Base-by-base conservation (phyloP, 352 stramenopile genomes). In the Globisporangium canariense region DNA sequence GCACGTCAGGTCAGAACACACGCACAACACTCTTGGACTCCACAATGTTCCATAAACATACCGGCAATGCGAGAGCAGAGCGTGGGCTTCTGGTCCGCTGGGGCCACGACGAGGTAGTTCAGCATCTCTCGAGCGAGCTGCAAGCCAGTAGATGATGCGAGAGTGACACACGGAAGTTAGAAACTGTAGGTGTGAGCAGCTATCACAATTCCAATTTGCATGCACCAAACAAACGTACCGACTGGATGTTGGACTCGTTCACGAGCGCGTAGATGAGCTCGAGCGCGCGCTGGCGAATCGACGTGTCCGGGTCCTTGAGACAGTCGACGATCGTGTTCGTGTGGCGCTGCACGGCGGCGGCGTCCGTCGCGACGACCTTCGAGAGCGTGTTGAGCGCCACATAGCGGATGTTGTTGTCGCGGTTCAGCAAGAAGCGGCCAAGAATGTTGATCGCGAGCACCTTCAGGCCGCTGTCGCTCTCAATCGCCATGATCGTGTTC, bases 321-420 rank as follows among this genome's bases (percentile, higher is more conserved):
- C 93, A 98, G 65, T 97, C 92, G 25, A 98, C 89, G 53, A 98
- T 99, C 55, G 91, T 99, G 70, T 93, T 95, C 30, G 97, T 96
- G 86, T 99, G 97, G 57, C 97, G 93, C 75, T 99, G 96, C 53
- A 99, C 91, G 10, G 97, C 97, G 10, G 89, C 79, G n/a, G 91
- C 77, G 69, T 98, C 91, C 46, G 96, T 91, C 2, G 83, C 77
- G 41, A 96, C 83, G 22, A 96, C 92, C 71, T 96, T 96, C 41
- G 88, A 94, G 1, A 99, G 81, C 32, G 97, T 99, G 67, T 99
- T 99, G 22, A 99, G 83, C 34, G 97, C 98, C 38, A 99, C 97
- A 71, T 99, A 99, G 22, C 98, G 94, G 77, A 99, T 99, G 76
- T 99, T 99, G 79, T 99, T 99, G 86, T 99, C 98, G 14, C 97